Conservation (phyloP, 2,329 filamentous ascomycete genomes). For the Samsoniella hepiali region DNA sequence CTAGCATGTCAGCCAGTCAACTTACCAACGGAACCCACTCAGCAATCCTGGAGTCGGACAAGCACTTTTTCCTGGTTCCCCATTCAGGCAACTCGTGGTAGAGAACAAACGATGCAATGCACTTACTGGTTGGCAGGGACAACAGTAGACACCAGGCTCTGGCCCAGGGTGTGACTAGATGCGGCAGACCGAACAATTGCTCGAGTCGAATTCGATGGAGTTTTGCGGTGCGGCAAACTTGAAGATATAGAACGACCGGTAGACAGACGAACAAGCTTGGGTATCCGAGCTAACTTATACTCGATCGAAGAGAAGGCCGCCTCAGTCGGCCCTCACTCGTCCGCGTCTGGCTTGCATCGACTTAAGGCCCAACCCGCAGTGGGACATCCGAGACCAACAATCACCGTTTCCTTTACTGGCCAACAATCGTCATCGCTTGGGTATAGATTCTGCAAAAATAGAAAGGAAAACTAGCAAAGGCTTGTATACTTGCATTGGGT, state of each 20-base stretch:
- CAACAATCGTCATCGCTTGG: slow-evolving; percentile 17
- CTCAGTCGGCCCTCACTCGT: slow-evolving; percentile 26
- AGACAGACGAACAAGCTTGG: slow-evolving; percentile 20
- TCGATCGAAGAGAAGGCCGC: slow-evolving; percentile 26
- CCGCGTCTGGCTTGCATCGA: slow-evolving; percentile 19
- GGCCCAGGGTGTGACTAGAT: neutral
- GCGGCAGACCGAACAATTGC: slow-evolving; percentile 1
- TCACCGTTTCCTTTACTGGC: slow-evolving; percentile 13
- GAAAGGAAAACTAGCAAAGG: slow-evolving; percentile 27
- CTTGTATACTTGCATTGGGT: slow-evolving; percentile 39
- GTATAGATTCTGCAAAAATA: slow-evolving; percentile 7
- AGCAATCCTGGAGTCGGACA: slow-evolving; percentile 13
- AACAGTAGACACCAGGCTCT: neutral
- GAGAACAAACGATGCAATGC: neutral
- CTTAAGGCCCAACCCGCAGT: slow-evolving; percentile 19
- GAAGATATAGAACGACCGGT: slow-evolving; percentile 7
- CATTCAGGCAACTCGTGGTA: neutral
- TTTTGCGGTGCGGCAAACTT: neutral
- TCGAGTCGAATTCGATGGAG: slow-evolving; percentile 8
- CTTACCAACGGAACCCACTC: slow-evolving; percentile 18
- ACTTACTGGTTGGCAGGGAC: slow-evolving; percentile 5
- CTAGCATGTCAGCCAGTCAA: slow-evolving; percentile 19
- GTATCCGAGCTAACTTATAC: slow-evolving; percentile 40
- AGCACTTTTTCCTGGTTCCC: slow-evolving; percentile 10
- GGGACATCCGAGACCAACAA: slow-evolving; percentile 20